These are phyloP conservation scores for Colletotrichum siamense DNA, from an alignment of 2,329 filamentous ascomycete species.

Conservation along the genomic window DNA sequence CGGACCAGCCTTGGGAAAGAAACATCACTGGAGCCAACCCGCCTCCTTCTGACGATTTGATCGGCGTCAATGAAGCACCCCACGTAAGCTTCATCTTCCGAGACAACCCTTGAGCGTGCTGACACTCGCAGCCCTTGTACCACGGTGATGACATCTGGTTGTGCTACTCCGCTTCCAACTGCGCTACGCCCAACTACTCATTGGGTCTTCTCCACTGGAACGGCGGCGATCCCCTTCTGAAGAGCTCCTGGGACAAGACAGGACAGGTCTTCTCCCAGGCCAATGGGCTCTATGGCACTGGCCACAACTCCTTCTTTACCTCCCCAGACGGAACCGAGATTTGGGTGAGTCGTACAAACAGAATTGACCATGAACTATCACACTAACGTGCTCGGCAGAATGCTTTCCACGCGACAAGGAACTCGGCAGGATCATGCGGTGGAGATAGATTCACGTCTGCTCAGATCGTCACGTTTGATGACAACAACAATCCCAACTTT, in stretches of 20 bases:
- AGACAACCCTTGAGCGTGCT: neutral
- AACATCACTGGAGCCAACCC: neutral
- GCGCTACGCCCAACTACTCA: neutral
- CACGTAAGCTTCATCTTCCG: neutral
- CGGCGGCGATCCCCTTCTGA: neutral
- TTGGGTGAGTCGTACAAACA: neutral
- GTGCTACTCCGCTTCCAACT: neutral
- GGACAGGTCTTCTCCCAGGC: neutral
- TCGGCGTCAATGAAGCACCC: neutral
- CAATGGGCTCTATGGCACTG: neutral
- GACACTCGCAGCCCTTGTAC: accelerated
- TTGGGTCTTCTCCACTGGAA: neutral
- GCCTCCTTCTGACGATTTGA: neutral
- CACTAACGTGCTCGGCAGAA: neutral
- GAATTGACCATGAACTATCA: accelerated
- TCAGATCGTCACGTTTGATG: neutral
- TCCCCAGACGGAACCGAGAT: neutral
- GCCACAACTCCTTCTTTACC: neutral
- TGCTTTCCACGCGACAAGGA: neutral
- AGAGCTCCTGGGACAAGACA: neutral
- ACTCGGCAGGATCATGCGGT: neutral
- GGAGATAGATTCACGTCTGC: neutral
- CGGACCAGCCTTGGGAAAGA: neutral
- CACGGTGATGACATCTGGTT: neutral
- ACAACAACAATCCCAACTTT: neutral